phyloP scores from a whole-genome alignment of 345 rosid genomes.

The Corchorus olitorius region DNA sequence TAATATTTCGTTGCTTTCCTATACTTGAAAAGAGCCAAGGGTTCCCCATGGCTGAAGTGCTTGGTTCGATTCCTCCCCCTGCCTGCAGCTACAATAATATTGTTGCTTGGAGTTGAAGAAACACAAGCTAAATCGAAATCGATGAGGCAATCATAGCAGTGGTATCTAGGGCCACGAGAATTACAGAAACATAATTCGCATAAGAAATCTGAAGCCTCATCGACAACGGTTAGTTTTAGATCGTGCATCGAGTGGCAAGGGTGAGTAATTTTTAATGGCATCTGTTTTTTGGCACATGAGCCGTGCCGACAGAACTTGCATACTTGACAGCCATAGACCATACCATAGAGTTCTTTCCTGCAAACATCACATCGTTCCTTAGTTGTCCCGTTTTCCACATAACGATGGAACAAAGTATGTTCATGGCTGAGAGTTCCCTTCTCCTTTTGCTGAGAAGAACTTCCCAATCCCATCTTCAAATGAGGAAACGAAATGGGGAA shows the following conservation, averaged over 20 bases:
- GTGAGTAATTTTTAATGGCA: background rate
- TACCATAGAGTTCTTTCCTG: background rate
- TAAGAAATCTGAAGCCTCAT: background rate
- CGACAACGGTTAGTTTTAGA: background rate
- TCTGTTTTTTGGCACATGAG: background rate
- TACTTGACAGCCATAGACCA: background rate
- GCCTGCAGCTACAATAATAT: background rate
- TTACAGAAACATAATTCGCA: background rate
- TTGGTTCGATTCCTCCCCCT: background rate
- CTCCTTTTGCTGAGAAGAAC: background rate
- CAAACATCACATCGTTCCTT: background rate
- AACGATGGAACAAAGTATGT: background rate
- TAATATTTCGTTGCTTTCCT: background rate
- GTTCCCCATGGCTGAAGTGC: background rate
- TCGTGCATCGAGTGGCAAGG: background rate
- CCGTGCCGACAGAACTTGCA: background rate
- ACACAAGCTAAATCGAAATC: background rate
- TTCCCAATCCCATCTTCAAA: background rate
- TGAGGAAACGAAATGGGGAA: too few species aligned
- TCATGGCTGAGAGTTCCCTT: background rate
- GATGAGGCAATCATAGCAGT: background rate
- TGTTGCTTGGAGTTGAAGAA: background rate
- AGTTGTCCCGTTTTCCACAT: background rate
- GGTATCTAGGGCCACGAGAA: background rate
- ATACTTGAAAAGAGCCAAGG: background rate